Conservation (phyloP, 176 grass and related monocot genomes). For the Alopecurus myosuroides region DNA sequence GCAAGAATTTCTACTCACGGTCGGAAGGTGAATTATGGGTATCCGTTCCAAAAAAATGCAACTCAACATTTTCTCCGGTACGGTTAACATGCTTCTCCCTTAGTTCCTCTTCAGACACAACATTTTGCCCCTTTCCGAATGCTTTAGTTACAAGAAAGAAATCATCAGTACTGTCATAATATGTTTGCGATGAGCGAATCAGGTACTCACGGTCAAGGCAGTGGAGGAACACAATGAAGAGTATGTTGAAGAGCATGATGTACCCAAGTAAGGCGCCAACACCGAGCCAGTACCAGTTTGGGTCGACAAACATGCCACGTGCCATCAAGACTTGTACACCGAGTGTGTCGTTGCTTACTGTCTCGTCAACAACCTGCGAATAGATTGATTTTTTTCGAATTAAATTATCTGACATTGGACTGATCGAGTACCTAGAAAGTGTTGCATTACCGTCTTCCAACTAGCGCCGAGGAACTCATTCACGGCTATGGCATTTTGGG, state of each 20-base stretch:
- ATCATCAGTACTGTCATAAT: not conserved
- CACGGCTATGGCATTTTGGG: conserved; percentile 75
- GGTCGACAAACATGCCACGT: conserved; percentile 68
- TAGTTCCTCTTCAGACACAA: conserved; percentile 78
- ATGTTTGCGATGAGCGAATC: not conserved
- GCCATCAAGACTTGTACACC: conserved; percentile 56
- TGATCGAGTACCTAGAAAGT: not conserved
- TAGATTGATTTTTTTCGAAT: not conserved
- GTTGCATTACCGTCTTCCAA: conserved; percentile 56
- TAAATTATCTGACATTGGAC: not conserved
- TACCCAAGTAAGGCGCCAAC: conserved; percentile 70
- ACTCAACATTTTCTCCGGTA: conserved; percentile 58
- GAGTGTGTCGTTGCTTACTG: conserved; percentile 40
- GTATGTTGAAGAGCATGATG: conserved; percentile 77
- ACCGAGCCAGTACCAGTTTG: conserved; percentile 96
- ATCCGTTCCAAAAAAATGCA: conserved; percentile 23
- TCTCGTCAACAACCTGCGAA: conserved; percentile 31
- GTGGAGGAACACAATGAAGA: conserved; percentile 82
- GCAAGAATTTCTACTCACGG: conserved; percentile 15
- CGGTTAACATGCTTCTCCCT: conserved; percentile 75
- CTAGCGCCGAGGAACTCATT: conserved; percentile 90
- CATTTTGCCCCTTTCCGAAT: conserved; percentile 61
- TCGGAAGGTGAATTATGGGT: conserved; percentile 28
- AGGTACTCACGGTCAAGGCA: conserved; percentile 81
- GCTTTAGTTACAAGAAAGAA: conserved; percentile 38